Conservation (phyloP, 495 filamentous ascomycete genomes). For the Podospora australis region DNA sequence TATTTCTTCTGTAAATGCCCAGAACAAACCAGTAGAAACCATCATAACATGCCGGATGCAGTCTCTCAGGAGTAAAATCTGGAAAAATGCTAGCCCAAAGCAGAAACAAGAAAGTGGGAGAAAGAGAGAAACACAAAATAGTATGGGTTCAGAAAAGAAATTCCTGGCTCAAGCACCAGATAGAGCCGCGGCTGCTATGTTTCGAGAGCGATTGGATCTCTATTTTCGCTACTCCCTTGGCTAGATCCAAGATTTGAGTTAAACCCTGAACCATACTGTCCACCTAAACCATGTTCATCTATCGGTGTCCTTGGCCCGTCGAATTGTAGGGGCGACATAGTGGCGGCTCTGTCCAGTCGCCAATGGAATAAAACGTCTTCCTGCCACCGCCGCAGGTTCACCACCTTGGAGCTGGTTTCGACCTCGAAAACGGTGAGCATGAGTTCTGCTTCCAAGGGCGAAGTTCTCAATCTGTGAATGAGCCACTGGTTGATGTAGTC, state of each 20-base stretch:
- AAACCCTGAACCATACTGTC: constrained; percentile 2
- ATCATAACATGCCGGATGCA: too few relatives aligned
- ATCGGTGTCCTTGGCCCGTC: constrained; percentile 17
- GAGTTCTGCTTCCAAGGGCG: constrained; percentile 37
- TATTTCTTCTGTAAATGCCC: too few relatives aligned
- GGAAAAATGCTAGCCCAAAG: too few relatives aligned
- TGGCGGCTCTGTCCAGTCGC: constrained; percentile 34
- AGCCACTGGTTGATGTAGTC: constrained; percentile 45
- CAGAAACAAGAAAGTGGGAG: too few relatives aligned
- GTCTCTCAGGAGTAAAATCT: too few relatives aligned
- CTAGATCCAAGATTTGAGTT: constrained; percentile 13
- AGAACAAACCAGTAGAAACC: too few relatives aligned
- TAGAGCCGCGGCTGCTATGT: too few relatives aligned
- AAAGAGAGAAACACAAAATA: too few relatives aligned
- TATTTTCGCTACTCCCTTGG: constrained; percentile 8
- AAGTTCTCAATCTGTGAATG: constrained; percentile 39
- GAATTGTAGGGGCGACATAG: constrained; percentile 14
- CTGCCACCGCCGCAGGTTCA: constrained; percentile 39
- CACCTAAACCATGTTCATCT: constrained; percentile 13
- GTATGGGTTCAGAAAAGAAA: too few relatives aligned
- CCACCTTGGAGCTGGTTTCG: constrained; percentile 26
- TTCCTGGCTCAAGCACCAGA: too few relatives aligned
- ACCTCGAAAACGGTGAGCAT: constrained; percentile 34
- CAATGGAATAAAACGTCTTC: constrained; percentile 39
- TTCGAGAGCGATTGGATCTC: too few relatives aligned